A percentile compares a stretch with the other conserved stretches of the same genome.
Conservation (phyloP, 345 rosid species). For the Psidium guajava region DNA sequence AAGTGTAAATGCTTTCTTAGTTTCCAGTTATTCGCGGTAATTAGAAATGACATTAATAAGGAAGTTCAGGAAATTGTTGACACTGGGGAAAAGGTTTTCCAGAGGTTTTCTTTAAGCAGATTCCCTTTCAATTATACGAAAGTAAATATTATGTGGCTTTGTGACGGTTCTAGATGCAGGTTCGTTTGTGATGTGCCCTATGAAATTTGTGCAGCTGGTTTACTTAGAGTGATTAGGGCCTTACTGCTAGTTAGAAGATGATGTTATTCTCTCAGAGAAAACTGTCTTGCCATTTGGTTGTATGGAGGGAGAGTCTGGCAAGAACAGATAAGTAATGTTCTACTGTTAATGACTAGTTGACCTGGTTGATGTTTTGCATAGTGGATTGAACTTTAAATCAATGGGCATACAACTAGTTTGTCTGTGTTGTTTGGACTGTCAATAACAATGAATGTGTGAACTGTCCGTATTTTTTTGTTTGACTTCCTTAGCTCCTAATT, state of each 20-base stretch:
- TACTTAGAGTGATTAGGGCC: background rate
- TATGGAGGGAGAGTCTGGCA: background rate
- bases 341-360: background rate
- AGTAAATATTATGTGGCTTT: background rate
- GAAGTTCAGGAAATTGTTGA: background rate
- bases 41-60: background rate
- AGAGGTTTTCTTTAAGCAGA: background rate
- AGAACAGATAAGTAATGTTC: background rate
- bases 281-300: background rate
- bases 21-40: background rate
- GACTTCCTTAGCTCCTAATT: background rate
- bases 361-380: background rate
- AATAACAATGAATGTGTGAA: background rate
- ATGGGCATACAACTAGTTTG: background rate
- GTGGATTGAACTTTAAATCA: background rate
- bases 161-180: background rate
- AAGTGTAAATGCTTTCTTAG: background rate
- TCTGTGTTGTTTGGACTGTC: background rate
- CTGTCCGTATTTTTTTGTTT: background rate
- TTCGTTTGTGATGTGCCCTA: background rate
- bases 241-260: background rate
- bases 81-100: background rate
- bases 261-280: background rate
- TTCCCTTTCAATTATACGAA: background rate
- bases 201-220: background rate